Base-by-base conservation (phyloP, 768 basidiomycete genomes). In the Agrocybe praecox region DNA sequence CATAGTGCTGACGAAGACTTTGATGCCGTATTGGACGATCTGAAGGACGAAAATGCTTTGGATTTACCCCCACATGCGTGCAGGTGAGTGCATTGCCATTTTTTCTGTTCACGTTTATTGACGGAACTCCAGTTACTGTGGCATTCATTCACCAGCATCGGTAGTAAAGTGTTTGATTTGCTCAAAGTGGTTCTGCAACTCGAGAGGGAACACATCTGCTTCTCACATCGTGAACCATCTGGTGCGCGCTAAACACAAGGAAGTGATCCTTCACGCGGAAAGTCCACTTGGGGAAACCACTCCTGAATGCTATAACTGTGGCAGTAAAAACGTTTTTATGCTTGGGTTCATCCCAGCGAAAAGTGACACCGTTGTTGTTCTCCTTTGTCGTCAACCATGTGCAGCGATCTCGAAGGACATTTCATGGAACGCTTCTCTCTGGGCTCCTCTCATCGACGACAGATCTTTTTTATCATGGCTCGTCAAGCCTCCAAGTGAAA, bases 181-280 rank as follows among this genome's bases (percentile, higher is more conserved):
- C 67, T 83, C 87, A 18, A 96, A 96, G 70, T 96, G 94, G 94
- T 99, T 99, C 72, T 99, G 97, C 80, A 99, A 99, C 71, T 96
- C 96, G 11, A 86, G 97, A 29, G 96, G 96, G 55, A 97, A 97
- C 67, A 97, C 96, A 5, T 97, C 96, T 1, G 95, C 96, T 1
- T 98, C 96, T 1, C 97, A 99, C 70, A 98, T 99, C 65, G 96
- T 99, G 62, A 98, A 98, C 72, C 97, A 99, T 76, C 85, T 99
- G 57, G 97, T 99, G 48, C 94, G 96, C 67, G 96, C 97, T 26
- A 98, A 98, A 75, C 97, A 99, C 77, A 98, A 98, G 76, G 97
- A 99, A 69, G 96, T 99, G 59, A 92, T 96, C 58, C 76, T 99
- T 26, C 97, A 99, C 67, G 90, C 92, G 49, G 96, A 98, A 65